Conservation (phyloP, 1,139 yeast species). For the Geotrichum candidum region DNA sequence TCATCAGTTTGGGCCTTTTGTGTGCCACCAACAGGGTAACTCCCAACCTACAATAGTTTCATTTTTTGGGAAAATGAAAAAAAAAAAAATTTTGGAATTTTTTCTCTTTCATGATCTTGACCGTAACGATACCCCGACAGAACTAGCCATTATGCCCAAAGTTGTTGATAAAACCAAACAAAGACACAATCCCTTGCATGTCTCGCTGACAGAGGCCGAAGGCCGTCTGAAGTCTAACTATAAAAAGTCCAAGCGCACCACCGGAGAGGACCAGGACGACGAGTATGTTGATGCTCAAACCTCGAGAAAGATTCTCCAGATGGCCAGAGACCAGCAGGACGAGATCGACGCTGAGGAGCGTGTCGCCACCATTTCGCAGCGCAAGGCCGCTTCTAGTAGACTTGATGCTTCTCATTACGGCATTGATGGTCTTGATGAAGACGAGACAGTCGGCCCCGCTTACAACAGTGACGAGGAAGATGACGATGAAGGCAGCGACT, state of each 20-base stretch:
- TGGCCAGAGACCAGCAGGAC: constrained; percentile 89
- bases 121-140: neutral
- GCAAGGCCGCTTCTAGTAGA: constrained; percentile 7
- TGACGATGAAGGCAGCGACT: constrained; percentile 37
- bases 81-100: constrained; percentile 3
- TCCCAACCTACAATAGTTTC: constrained; percentile 1
- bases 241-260: constrained; percentile 16
- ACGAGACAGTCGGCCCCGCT: constrained; percentile 9
- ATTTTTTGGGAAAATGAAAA: neutral
- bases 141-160: constrained; percentile 10
- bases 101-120: neutral
- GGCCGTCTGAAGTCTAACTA: constrained; percentile 20
- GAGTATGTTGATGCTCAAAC: constrained; percentile 72
- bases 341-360: constrained; percentile 64
- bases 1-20: neutral
- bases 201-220: constrained; percentile 20
- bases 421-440: constrained; percentile 12
- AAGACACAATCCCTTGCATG: constrained; percentile 18
- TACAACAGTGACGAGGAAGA: constrained; percentile 29
- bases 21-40: constrained; percentile 1
- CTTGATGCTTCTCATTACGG: neutral
- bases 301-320: constrained; percentile 77
- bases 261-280: constrained; percentile 43
- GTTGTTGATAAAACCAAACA: constrained; percentile 3
- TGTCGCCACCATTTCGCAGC: constrained; percentile 6